A percentile compares a stretch with the other conserved stretches of the same genome.
These are phyloP conservation scores for Bombardia bombarda DNA, from an alignment of 495 filamentous ascomycete genomes.

Conservation along the genomic window DNA sequence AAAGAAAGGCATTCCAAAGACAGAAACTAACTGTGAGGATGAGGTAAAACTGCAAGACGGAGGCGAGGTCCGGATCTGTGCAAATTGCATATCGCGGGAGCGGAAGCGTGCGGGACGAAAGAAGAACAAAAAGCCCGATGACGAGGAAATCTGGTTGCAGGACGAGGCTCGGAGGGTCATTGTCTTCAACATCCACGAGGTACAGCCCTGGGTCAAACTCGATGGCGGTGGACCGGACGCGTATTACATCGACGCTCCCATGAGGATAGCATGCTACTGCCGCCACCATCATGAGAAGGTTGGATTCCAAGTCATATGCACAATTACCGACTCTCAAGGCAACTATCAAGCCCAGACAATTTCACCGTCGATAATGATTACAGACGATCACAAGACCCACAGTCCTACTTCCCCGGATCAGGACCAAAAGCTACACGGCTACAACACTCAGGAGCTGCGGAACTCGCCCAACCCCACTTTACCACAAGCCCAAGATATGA, in stretches of 20 bases:
- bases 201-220: constrained; percentile 87
- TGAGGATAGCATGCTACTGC: constrained; percentile 98
- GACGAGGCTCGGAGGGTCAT: constrained; percentile 75
- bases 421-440: background rate
- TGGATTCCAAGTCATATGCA: constrained; percentile 92
- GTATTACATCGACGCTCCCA: constrained; percentile 74
- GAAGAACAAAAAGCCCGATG: constrained; percentile 76
- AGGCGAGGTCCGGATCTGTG: constrained; percentile 81
- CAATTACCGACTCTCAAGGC: constrained; percentile 69
- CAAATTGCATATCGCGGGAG: constrained; percentile 75
- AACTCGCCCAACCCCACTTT: no score
- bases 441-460: background rate
- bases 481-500: background rate
- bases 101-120: constrained; percentile 83
- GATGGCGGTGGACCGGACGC: no score
- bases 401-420: background rate
- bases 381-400: constrained; percentile 86
- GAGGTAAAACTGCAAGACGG: constrained; percentile 65
- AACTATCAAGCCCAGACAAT: constrained; percentile 76
- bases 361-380: constrained; percentile 84
- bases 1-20: no score
- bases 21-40: no score
- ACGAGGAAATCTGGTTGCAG: constrained; percentile 70
- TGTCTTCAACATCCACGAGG: constrained; percentile 88
- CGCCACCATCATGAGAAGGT: constrained; percentile 86